Evolutionary conservation across 116 monocot genomes (phyloP), one percentile per base, ranked within the genome.

Genomic region (Dioscorea cayenensis): DNA sequence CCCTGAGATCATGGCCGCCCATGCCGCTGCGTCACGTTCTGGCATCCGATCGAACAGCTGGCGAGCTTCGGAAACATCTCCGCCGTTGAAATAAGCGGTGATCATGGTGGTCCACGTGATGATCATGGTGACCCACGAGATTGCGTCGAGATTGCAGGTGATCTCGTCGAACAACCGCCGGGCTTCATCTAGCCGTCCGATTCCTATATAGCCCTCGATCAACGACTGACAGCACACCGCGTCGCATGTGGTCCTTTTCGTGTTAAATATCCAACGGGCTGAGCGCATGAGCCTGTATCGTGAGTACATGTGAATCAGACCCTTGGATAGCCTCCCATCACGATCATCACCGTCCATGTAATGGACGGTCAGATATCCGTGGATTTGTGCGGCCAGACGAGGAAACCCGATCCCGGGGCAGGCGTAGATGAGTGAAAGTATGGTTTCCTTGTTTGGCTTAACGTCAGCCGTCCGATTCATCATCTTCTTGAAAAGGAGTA

Each of bases 21-120:
- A 86, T 6, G 86, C 75, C 29, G 77, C 65, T 63, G 69, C 3
- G 65, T 65, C 79, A 35, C 28, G 66, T 3, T 51, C 21, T 2
- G 86, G 83, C 83, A 86, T 83, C 6, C 4, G 51, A 58, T 86
- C 75, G n/a, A 86, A 86, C 23, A 80, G 38, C 23, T 69, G 49
- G n/a, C 80, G 48, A 8, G 83, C 76, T 62, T 68, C 60, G 21
- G 28, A 13, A 4, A 72, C 72, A 22, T 65, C 52, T 4, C 68
- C 67, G 48, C 43, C 59, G 49, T 72, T 66, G 20, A 71, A 72
- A 61, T 77, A 72, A 25, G 55, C 69, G 18, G 77, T 28, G 29
- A 76, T 36, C 76, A 76, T 63, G 38, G 29, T 63, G 19, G 76
- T 76, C 62, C 68, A 60, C 55, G 76, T 69, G 14, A 55, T 14